Conservation (phyloP, 2,329 filamentous ascomycete species). For the Diaporthe caulivora region DNA sequence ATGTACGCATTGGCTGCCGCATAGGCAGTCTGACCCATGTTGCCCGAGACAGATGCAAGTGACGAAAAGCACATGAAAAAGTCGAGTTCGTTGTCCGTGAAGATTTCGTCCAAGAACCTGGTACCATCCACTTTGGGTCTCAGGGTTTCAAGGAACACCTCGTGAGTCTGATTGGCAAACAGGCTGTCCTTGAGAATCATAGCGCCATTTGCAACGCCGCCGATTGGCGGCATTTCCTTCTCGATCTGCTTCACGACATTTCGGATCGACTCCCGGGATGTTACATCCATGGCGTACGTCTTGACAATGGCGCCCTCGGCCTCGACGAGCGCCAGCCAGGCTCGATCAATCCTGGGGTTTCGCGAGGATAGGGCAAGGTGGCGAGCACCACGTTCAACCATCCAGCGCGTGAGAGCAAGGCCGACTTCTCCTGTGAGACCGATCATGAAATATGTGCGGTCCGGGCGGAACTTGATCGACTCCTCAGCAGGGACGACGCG, state of each 20-base stretch:
- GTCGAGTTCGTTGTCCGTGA: constrained; percentile 43
- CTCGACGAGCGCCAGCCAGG: constrained; percentile 44
- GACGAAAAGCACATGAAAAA: constrained; percentile 51
- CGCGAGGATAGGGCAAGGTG: constrained; percentile 55
- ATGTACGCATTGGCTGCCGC: constrained; percentile 57
- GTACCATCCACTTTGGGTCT: constrained; percentile 47
- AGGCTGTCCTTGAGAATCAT: constrained; percentile 38
- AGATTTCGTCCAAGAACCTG: constrained; percentile 43
- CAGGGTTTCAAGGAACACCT: constrained; percentile 40
- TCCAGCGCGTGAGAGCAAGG: constrained; percentile 54
- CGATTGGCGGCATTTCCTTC: constrained; percentile 19
- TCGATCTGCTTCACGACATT: constrained; percentile 2
- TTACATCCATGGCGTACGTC: constrained; percentile 33
- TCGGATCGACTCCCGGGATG: neutral
- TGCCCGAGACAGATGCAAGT: constrained; percentile 43
- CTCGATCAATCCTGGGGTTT: constrained; percentile 48
- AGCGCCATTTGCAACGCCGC: constrained; percentile 39
- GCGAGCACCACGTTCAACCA: constrained; percentile 53
- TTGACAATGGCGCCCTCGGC: constrained; percentile 37
- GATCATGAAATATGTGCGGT: constrained; percentile 51
- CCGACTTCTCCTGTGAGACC: constrained; percentile 52
- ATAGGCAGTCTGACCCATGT: constrained; percentile 56
- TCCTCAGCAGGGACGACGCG: constrained; percentile 12
- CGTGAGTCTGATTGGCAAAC: constrained; percentile 34
- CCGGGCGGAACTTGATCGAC: constrained; percentile 40